Evolutionary conservation across 345 rosid genomes (phyloP).

Genomic region (Salix dunnii): DNA sequence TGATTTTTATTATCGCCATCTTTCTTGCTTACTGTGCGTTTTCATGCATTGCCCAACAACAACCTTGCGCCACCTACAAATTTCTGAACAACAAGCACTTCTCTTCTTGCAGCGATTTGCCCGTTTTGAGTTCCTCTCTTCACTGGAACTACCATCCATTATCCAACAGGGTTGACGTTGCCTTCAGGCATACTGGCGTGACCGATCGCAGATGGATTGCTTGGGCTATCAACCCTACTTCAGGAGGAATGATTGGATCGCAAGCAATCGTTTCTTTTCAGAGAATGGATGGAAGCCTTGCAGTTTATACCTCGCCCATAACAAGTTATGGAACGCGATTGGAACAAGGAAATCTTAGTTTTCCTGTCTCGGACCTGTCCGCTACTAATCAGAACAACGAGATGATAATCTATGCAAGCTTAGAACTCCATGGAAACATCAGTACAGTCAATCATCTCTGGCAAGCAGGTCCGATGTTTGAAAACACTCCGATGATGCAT

Average conservation of each 20-base stretch:
- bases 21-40: too few species aligned
- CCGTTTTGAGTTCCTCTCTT: not conserved
- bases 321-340: too few species aligned
- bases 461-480: not conserved
- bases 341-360: too few species aligned
- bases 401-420: not conserved
- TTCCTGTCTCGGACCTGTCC: not conserved
- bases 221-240: not conserved
- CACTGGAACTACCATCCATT: not conserved
- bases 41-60: too few species aligned
- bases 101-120: slow-evolving; percentile 6
- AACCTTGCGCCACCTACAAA: not conserved
- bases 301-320: not conserved
- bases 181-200: not conserved
- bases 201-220: not conserved
- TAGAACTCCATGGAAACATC: not conserved
- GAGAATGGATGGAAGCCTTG: not conserved
- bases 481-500: not conserved
- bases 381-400: not conserved
- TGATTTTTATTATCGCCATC: too few species aligned
- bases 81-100: not conserved
- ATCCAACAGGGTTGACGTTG: not conserved
- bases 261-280: slow-evolving; percentile 1
- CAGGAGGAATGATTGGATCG: not conserved
- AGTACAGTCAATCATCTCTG: not conserved